A percentile compares a stretch with the other conserved stretches of the same genome.
Evolutionary conservation across 306 rosid species (phyloP).

Genomic region (cucumber (Cucumis sativus)): Cucumber_9930_V3 NC_026657.2:30841001-30841500

Average conservation of each 20-base stretch:
- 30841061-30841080: background rate
- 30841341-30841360: constrained; percentile 5
- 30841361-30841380: constrained; percentile 75
- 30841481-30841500: too few relatives aligned
- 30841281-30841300: background rate
- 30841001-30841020: background rate
- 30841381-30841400: constrained; percentile 66
- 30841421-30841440: constrained; percentile 4
- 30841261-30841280: background rate
- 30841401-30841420: constrained; percentile 47
- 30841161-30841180: background rate
- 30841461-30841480: background rate
- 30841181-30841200: constrained; percentile 57
- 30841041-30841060: background rate
- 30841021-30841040: background rate
- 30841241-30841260: constrained; percentile 6
- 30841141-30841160: background rate
- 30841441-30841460: background rate
- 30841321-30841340: background rate
- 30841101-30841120: background rate
- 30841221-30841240: constrained; percentile 87
- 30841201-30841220: constrained; percentile 60
- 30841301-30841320: background rate
- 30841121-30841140: background rate
- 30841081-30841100: background rate